A percentile compares a stretch with the other conserved stretches of the same genome.
These are phyloP conservation scores for Wickerhamia fluorescens DNA, from an alignment of 805 yeast species.

Conservation along the genomic window DNA sequence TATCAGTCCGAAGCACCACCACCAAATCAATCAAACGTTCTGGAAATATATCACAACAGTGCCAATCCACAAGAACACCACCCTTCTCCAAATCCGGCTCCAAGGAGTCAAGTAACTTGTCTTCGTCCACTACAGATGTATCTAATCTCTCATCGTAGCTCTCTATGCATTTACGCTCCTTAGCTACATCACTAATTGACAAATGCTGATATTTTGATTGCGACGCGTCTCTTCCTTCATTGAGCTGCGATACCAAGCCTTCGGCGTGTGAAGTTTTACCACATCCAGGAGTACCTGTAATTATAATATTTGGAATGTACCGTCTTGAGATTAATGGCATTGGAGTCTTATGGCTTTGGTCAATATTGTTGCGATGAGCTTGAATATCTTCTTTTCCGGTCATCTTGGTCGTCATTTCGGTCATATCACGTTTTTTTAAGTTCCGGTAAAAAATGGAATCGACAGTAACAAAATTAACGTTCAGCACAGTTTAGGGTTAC, in stretches of 20 bases:
- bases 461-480: too few species aligned
- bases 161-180: conserved; percentile 65
- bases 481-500: too few species aligned
- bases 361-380: too few species aligned
- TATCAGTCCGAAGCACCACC: conserved; percentile 78
- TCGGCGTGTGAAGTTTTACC: conserved; percentile 79
- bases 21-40: conserved; percentile 89
- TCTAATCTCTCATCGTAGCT: conserved; percentile 84
- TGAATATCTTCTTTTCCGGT: too few species aligned
- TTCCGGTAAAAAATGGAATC: too few species aligned
- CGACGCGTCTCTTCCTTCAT: conserved; percentile 23
- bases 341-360: conserved; percentile 7
- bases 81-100: conserved; percentile 78
- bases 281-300: conserved; percentile 95
- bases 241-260: conserved; percentile 43
- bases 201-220: conserved; percentile 39
- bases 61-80: conserved; percentile 95
- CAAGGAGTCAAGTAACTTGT: conserved; percentile 70
- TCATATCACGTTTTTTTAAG: too few species aligned
- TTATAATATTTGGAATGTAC: conserved; percentile 63
- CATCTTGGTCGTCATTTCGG: too few species aligned
- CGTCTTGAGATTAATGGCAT: conserved; percentile 30
- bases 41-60: conserved; percentile 92
- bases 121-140: conserved; percentile 88
- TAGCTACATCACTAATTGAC: conserved; percentile 76